Conservation (phyloP, 1,139 yeast genomes). For the Geotrichum aggregatum region DNA sequence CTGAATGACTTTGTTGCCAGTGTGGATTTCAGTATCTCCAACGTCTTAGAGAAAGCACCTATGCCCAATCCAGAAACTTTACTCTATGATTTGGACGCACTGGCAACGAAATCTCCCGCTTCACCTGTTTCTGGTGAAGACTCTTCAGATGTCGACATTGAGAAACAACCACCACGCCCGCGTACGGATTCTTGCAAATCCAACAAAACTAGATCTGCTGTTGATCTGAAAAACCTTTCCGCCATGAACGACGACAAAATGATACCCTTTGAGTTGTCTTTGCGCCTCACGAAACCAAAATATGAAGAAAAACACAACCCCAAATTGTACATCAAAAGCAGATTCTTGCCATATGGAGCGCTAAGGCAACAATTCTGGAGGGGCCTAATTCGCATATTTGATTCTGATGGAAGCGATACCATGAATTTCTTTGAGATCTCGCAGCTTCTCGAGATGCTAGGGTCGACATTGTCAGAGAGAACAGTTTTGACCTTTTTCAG, state of each 20-base stretch:
- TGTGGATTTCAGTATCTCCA: conserved; percentile 51
- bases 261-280: conserved; percentile 36
- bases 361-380: conserved; percentile 71
- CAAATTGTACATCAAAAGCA: conserved; percentile 53
- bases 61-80: conserved; percentile 33
- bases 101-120: conserved; percentile 9
- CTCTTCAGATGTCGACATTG: neutral
- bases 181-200: neutral
- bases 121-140: neutral
- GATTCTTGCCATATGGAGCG: conserved; percentile 63
- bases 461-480: conserved; percentile 52
- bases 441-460: conserved; percentile 58
- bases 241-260: conserved; percentile 21
- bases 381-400: conserved; percentile 55
- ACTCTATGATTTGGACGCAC: conserved; percentile 32
- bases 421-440: conserved; percentile 55
- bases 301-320: conserved; percentile 48
- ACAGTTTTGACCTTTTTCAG: conserved; percentile 48
- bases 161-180: neutral
- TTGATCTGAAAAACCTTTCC: neutral
- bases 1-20: conserved; percentile 78
- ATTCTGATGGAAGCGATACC: conserved; percentile 42
- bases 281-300: conserved; percentile 37
- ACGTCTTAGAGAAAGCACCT: conserved; percentile 44
- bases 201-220: neutral